Evolutionary conservation across 768 basidiomycete genomes (phyloP).

Genomic region (Neoboletus subvelutipes): DNA sequence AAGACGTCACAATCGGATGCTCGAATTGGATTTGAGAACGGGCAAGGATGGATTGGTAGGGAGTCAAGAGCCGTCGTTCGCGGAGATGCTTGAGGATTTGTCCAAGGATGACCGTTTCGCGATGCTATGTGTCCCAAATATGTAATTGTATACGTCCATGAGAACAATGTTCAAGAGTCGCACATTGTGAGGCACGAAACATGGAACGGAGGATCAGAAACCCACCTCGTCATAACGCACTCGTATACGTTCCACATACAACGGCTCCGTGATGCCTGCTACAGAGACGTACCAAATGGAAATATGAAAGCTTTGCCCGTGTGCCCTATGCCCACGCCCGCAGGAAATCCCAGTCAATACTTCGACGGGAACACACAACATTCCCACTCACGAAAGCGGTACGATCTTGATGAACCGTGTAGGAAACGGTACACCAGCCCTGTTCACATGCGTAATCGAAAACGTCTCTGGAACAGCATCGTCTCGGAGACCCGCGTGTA

Average conservation of each 20-base stretch:
- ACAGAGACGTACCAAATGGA: constrained; percentile 77
- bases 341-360: background rate
- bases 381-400: constrained; percentile 62
- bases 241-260: constrained; percentile 55
- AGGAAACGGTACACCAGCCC: constrained; percentile 56
- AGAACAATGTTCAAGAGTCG: background rate
- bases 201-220: background rate
- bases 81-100: constrained; percentile 60
- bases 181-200: background rate
- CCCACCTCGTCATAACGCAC: constrained; percentile 62
- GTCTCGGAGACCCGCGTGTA: constrained; percentile 65
- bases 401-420: constrained; percentile 72
- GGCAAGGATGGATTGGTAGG: constrained; percentile 40
- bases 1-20: constrained; percentile 65
- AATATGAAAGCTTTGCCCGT: constrained; percentile 70
- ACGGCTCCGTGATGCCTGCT: constrained; percentile 55
- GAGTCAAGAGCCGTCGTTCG: constrained; percentile 66
- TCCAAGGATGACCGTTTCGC: constrained; percentile 62
- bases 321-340: constrained; percentile 45
- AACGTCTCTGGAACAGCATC: constrained; percentile 66
- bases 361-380: background rate
- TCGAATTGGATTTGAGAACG: constrained; percentile 40
- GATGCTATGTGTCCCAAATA: constrained; percentile 44
- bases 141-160: background rate
- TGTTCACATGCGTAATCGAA: constrained; percentile 53